Base-by-base conservation (phyloP, 495 filamentous ascomycete species). In the Penicillium tannophilum region DNA sequence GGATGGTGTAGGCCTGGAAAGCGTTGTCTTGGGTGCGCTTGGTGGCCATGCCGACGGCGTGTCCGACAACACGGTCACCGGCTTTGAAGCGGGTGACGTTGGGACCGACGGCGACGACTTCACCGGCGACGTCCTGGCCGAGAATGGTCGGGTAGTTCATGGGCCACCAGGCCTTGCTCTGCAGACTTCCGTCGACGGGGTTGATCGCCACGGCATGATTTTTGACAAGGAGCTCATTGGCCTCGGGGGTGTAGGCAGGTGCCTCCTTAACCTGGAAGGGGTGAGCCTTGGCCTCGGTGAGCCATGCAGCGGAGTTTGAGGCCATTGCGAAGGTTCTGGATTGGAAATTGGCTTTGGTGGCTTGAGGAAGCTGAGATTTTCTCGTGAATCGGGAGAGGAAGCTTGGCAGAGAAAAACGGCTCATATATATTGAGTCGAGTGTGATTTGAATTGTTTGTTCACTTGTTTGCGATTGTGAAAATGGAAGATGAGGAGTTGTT, bases 1-100 rank as follows among this genome's bases (percentile, higher is more conserved):
- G 42, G 30, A 77, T 55, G 35, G 75, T 69, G 66, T 81, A 85
- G 26, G 58, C 51, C 58, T 82, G 80, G 69, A 84, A 84, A 10
- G 61, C 77, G 41, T 65, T 72, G 41, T 77, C 52, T 20, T 59
- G 42, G 16, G 65, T 55, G 28, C 63, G 54, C 19, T 30, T 49
- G n/a, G 28, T 52, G 11, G 59, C 36, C 24, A 46, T 54, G 2
- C 33, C 50, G 0, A 45, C 28, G 35, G 54, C 66, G 46, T 63
- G 73, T 60, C 72, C 78, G 49, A 76, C 61, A 24, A 82, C 76
- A 35, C 79, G 76, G 58, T 80, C 73, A 7, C 76, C 78, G 35
- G 67, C 66, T 47, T 72, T 72, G 61, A 79, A 74, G 28, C 69
- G 58, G 4, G 58, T 39, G 5, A 76, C 74, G 8, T 58, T 63